Evolutionary conservation across 73 alveolate genomes (phyloP).

Genomic region (Tetrahymena thermophila): DNA sequence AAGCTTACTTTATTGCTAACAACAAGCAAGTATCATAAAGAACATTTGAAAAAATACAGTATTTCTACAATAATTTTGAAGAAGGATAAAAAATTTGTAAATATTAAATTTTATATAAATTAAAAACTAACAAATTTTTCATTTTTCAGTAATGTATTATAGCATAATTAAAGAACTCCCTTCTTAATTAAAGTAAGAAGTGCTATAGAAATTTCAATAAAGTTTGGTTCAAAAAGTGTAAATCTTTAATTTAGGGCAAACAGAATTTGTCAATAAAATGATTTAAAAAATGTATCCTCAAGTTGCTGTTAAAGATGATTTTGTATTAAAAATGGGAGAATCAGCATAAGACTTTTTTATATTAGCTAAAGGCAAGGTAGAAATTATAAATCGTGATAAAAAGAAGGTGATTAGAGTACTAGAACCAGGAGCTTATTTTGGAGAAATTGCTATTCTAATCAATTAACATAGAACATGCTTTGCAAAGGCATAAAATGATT

Average conservation of each 20-base stretch:
- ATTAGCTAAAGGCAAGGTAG: constrained; percentile 31
- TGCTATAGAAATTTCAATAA: constrained; percentile 20
- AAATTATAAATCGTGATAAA: constrained; percentile 40
- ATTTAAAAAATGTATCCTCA: constrained; percentile 36
- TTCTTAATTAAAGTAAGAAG: constrained; percentile 27
- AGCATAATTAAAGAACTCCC: constrained; percentile 47
- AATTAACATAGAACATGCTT: constrained; percentile 38
- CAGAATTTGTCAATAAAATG: constrained; percentile 32
- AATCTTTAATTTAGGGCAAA: constrained; percentile 48
- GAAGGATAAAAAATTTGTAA: neutral
- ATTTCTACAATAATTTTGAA: neutral
- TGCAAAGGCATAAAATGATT: constrained; percentile 36
- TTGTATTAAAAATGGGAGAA: constrained; percentile 26
- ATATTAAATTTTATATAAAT: too few species aligned
- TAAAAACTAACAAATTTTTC: too few species aligned
- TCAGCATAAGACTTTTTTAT: constrained; percentile 50
- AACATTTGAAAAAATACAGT: neutral
- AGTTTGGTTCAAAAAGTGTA: constrained; percentile 43
- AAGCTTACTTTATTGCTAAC: neutral
- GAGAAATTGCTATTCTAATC: constrained; percentile 52
- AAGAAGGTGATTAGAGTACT: constrained; percentile 38
- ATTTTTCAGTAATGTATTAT: neutral
- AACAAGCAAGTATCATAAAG: neutral
- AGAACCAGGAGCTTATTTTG: constrained; percentile 56
- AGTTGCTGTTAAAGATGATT: constrained; percentile 20